Evolutionary conservation across 139 green algal genomes (phyloP), one percentile per base, ranked within the genome.

Genomic region (Medakamo hakoo): DNA sequence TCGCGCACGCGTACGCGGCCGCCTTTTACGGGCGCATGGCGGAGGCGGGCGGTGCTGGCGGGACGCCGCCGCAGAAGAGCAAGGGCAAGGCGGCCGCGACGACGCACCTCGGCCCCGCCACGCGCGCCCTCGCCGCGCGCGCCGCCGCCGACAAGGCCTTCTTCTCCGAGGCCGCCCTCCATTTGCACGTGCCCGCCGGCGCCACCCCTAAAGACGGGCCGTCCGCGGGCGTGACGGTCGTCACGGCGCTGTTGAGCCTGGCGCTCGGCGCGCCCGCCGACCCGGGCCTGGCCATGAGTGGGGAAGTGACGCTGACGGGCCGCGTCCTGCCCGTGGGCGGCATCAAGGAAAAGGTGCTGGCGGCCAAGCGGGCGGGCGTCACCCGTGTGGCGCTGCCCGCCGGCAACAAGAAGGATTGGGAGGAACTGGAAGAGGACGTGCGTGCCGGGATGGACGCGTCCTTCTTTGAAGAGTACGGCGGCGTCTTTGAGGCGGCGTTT

Each of bases 151-250:
- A 66, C 61, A 23, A 22, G 52, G 25, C 49, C 28, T 90, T 83
- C 65, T 88, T 92, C 31, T 60, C 67, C 0, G 62, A 79, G 27
- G 69, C 70, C 48, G 68, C 74, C 25, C 27, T 98, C 27, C 91
- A 98, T 68, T 68, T 99, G 66, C 93, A 98, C 75, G 90, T 99
- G 30, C 91, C 91, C 9, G 76, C 80, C 3, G 72, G 91, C 24
- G 81, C 87, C 27, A 96, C 86, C 14, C 92, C 92, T 67, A 98
- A 97, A 76, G 92, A 96, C 68, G 88, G 90, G 21, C 88, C 91
- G 27, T 85, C 66, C 57, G 89, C 89, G 1, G 89, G 91, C 49
- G 91, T 82, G 73, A 92, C 91, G 31, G 84, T 97, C 59, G 86
- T 91, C 62, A 98, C 91, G 14, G 79, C 89, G 1, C 86, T 98